phyloP scores from a whole-genome alignment of 2,329 filamentous ascomycete genomes.

The Beauveria sp. region DNA sequence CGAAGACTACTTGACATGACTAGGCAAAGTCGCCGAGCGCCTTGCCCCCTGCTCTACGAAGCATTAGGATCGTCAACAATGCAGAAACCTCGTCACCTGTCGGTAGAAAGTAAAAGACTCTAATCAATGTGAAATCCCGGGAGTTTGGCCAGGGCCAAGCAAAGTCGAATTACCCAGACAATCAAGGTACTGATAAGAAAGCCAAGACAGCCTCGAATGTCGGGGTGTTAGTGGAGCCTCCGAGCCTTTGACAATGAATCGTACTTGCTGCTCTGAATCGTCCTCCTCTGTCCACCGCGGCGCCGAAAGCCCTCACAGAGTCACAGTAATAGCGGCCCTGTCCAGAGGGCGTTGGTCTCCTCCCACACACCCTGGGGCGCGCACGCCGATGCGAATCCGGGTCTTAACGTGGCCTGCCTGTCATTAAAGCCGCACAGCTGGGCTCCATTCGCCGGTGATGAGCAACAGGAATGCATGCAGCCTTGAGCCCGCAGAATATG shows the following conservation, averaged over 20 bases:
- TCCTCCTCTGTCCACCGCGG: neutral
- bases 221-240: neutral
- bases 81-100: neutral
- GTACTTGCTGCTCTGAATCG: neutral
- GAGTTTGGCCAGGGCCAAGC: neutral
- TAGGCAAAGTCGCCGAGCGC: neutral
- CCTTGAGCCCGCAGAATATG: neutral
- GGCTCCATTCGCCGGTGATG: neutral
- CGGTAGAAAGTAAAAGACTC: too few species aligned
- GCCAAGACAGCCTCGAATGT: neutral
- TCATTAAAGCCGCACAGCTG: neutral
- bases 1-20: neutral
- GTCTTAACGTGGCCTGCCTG: neutral
- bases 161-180: neutral
- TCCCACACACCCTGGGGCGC: neutral
- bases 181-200: neutral
- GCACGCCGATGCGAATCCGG: too few species aligned
- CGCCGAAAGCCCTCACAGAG: neutral
- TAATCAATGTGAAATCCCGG: too few species aligned
- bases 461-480: neutral
- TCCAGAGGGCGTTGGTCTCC: neutral
- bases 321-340: neutral
- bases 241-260: neutral
- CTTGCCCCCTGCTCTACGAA: neutral
- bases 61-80: neutral